A percentile compares a stretch with the other conserved stretches of the same genome.
Evolutionary conservation across 179 eudicot genomes (phyloP).

Genomic region (Amaranthus tricolor): DNA sequence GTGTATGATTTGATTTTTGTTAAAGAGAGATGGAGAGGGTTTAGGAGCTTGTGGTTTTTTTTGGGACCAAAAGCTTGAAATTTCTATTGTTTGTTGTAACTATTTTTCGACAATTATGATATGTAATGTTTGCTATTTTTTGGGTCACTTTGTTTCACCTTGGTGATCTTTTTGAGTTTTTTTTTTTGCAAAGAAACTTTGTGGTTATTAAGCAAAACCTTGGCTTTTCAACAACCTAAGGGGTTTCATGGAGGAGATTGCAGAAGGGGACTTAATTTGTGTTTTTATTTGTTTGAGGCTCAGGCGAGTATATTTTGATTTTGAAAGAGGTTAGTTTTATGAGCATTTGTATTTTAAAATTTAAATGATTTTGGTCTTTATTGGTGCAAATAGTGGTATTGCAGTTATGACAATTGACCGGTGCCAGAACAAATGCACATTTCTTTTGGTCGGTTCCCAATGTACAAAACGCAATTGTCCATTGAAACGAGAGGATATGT

Average conservation of each 20-base stretch:
- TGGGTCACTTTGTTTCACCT: constrained; percentile 23
- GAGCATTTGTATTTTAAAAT: too few relatives aligned
- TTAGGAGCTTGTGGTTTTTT: constrained; percentile 38
- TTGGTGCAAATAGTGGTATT: too few relatives aligned
- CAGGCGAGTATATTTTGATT: too few relatives aligned
- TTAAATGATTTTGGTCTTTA: too few relatives aligned
- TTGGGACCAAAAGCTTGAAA: constrained; percentile 31
- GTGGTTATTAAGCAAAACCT: too few relatives aligned
- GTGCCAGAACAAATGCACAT: not conserved
- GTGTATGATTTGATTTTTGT: constrained; percentile 36
- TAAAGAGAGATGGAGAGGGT: constrained; percentile 37
- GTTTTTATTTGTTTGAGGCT: too few relatives aligned
- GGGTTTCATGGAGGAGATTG: too few relatives aligned
- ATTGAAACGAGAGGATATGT: not conserved
- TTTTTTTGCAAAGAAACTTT: not conserved
- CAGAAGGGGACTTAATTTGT: not conserved
- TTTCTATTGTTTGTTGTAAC: constrained; percentile 41
- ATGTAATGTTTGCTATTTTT: constrained; percentile 34
- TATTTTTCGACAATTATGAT: constrained; percentile 35
- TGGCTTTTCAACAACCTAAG: too few relatives aligned
- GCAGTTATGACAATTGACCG: not conserved
- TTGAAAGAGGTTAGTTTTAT: too few relatives aligned
- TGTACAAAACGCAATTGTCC: too few relatives aligned
- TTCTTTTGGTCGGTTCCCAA: constrained; percentile 3
- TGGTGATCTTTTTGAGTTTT: not conserved